These are phyloP conservation scores for Shiraia bambusicola DNA, from an alignment of 2,329 filamentous ascomycete genomes.

Conservation along the genomic window DNA sequence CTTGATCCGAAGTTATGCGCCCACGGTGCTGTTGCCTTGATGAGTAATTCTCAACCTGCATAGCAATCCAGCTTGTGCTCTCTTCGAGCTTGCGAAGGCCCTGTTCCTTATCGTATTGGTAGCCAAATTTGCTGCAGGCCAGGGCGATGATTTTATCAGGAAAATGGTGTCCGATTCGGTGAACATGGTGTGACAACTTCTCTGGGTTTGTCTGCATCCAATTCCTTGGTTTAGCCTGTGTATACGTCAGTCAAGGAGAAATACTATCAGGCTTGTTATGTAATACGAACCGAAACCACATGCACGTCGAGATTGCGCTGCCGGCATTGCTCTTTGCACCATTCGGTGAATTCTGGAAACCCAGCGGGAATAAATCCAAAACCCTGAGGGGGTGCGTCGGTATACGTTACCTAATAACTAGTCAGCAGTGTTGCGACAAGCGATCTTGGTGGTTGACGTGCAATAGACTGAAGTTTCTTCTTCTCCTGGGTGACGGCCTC, in stretches of 20 bases:
- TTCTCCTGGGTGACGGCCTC: constrained; percentile 61
- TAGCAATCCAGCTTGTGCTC: constrained; percentile 34
- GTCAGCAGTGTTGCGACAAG: constrained; percentile 34
- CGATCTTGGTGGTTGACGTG: constrained; percentile 34
- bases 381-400: constrained; percentile 57
- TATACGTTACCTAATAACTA: constrained; percentile 54
- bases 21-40: constrained; percentile 28
- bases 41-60: constrained; percentile 39
- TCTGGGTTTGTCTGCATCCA: constrained; percentile 53
- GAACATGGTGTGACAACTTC: constrained; percentile 60
- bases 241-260: constrained; percentile 10
- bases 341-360: constrained; percentile 59
- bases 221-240: constrained; percentile 48
- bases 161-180: constrained; percentile 65
- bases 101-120: constrained; percentile 21
- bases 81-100: constrained; percentile 27
- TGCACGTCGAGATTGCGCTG: constrained; percentile 56
- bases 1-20: constrained; percentile 36
- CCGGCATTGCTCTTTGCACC: constrained; percentile 60
- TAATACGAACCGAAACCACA: constrained; percentile 60
- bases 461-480: constrained; percentile 57
- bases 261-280: background rate
- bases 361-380: constrained; percentile 64
- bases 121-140: constrained; percentile 55
- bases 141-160: constrained; percentile 60